Base-by-base conservation (phyloP, 495 filamentous ascomycete genomes). In the Penicillium pulvis region DNA sequence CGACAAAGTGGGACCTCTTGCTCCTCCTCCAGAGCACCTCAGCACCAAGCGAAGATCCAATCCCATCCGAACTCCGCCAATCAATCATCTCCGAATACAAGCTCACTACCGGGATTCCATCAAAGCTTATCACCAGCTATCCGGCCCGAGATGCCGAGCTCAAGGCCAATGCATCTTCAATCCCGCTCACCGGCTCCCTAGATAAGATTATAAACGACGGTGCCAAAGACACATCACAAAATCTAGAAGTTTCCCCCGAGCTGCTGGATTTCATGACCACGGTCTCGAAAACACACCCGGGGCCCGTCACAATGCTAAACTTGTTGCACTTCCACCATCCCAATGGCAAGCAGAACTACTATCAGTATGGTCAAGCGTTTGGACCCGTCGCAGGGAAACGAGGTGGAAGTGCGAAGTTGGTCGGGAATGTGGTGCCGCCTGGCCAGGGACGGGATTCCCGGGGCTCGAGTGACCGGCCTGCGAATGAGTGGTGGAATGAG, bases 271-370 rank as follows among this genome's bases (percentile, higher is more conserved):
- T 83, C 75, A 82, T 86, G 68, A 56, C 67, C 3, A 14, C 42
- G 28, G 62, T 72, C 19, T 60, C 56, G 3, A 52, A 57, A 45
- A 67, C 62, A 28, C 71, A 74, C 19, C 43, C 64, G 8, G 77
- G 80, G 9, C 80, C 86, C 0, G 83, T 88, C 4, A 83, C 81
- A 2, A 88, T 88, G 86, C 70, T 88, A n/a, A 89, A 88, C 55
- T 72, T 88, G n/a, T 75, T 89, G 7, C 77, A 85, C 55, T 88
- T 89, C 68, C 71, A 77, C 20, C 67, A 75, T 17, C 73, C 75
- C 0, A 75, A 75, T 12, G 77, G 68, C 56, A 84, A 82, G 61
- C 71, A 77, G 50, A 71, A 75, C 41, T 89, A 88, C 63, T 74
- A 79, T 30, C 66, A 78, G 30, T 89, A 88, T 67, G 85, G 85